Percentiles rank a stretch among this genome's conserved stretches.
These are phyloP conservation scores for Rhodamnia rubescens DNA, from an alignment of 345 rosid genomes.

Conservation along the genomic window DNA sequence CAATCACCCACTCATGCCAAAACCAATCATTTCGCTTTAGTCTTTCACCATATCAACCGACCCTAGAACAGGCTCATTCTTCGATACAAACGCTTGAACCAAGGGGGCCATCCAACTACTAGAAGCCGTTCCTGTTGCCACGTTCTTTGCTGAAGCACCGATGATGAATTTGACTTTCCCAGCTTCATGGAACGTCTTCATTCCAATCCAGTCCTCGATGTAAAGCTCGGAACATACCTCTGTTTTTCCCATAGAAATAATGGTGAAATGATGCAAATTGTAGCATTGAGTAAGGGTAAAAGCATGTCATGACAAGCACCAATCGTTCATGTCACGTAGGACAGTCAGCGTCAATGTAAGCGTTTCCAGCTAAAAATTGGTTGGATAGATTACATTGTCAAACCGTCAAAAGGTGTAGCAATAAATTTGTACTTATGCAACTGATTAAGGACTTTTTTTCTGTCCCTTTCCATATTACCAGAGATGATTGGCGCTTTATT, in stretches of 20 bases:
- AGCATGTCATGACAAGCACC: neutral
- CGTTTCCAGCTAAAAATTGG: no score
- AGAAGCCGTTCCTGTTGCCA: neutral
- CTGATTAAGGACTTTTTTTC: no score
- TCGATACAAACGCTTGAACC: neutral
- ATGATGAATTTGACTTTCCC: neutral
- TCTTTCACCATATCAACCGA: neutral
- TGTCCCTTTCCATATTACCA: no score
- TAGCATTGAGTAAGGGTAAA: neutral
- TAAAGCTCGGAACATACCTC: neutral
- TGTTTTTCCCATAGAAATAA: neutral
- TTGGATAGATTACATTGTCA: no score
- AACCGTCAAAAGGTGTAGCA: no score
- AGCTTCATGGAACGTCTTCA: neutral
- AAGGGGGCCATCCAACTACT: neutral
- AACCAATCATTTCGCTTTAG: neutral
- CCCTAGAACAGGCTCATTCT: neutral
- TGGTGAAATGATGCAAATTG: neutral
- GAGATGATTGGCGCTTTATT: no score
- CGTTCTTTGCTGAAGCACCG: neutral
- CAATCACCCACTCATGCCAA: neutral
- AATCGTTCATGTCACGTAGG: no score
- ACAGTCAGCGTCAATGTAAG: no score
- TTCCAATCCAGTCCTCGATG: neutral
- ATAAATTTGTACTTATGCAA: no score